A percentile compares a stretch with the other conserved stretches of the same genome.
These are phyloP conservation scores for Fibroporia radiculosa DNA, from an alignment of 768 basidiomycete species.

Conservation along the genomic window DNA sequence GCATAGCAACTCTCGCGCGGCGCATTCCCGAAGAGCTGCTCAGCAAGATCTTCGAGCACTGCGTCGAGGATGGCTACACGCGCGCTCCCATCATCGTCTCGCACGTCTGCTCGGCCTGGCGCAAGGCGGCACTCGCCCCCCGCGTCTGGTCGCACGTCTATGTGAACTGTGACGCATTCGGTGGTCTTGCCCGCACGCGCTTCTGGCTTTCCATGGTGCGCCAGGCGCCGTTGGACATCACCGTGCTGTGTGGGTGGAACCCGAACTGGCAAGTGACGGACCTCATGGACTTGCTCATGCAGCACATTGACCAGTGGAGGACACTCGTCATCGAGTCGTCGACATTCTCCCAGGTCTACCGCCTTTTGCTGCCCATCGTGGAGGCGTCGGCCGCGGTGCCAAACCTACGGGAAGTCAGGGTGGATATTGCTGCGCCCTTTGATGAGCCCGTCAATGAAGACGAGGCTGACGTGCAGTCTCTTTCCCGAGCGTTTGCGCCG, in stretches of 20 bases:
- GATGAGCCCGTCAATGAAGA: constrained; percentile 6
- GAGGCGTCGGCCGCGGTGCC: constrained; percentile 20
- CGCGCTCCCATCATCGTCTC: constrained; percentile 47
- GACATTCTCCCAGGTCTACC: constrained; percentile 30
- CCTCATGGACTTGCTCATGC: constrained; percentile 34
- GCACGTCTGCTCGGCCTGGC: constrained; percentile 54
- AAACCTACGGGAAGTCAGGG: constrained; percentile 28
- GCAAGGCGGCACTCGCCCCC: constrained; percentile 42
- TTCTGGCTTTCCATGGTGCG: constrained; percentile 46
- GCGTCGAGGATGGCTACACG: constrained; percentile 43
- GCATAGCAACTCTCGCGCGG: constrained; percentile 47
- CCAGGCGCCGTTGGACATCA: constrained; percentile 36
- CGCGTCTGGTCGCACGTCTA: constrained; percentile 52
- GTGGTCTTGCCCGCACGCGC: constrained; percentile 34
- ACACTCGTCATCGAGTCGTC: constrained; percentile 33
- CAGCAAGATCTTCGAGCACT: constrained; percentile 44
- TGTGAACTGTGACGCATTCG: constrained; percentile 37
- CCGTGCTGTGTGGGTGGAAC: constrained; percentile 27
- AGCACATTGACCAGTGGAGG: constrained; percentile 36
- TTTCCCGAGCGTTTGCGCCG: constrained; percentile 8
- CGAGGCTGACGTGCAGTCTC: constrained; percentile 1
- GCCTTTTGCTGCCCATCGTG: constrained; percentile 31
- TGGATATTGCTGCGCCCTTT: constrained; percentile 12
- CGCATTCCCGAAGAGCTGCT: constrained; percentile 49
- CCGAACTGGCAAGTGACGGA: constrained; percentile 22